phyloP scores from a whole-genome alignment of 1,139 yeast genomes.

The Meyerozyma smithsonii region DNA sequence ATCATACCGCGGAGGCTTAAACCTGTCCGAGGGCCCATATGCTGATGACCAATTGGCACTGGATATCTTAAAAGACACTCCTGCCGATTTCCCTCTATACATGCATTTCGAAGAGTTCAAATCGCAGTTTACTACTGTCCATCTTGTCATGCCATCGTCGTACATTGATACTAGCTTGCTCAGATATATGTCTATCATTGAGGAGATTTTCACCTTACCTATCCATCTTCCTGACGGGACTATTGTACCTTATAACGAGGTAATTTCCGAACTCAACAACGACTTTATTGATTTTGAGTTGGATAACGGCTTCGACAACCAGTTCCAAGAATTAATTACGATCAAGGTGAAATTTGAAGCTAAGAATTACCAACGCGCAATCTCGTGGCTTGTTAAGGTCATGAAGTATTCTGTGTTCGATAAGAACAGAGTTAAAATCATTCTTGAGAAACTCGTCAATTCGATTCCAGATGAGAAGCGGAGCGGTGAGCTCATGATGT shows the following conservation, averaged over 20 bases:
- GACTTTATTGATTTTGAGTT: conserved; percentile 64
- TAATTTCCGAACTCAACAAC: conserved; percentile 63
- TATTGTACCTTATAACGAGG: conserved; percentile 64
- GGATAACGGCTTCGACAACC: conserved; percentile 54
- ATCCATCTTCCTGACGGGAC: conserved; percentile 54
- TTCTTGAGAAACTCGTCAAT: conserved; percentile 70
- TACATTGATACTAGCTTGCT: conserved; percentile 54
- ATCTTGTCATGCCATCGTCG: conserved; percentile 60
- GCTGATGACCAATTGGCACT: conserved; percentile 23
- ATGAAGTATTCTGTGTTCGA: conserved; percentile 68
- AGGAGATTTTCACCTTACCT: conserved; percentile 67
- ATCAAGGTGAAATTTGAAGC: conserved; percentile 60
- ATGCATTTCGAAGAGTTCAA: conserved; percentile 76
- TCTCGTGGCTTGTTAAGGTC: conserved; percentile 70
- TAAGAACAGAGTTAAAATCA: conserved; percentile 61
- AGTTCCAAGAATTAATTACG: conserved; percentile 60
- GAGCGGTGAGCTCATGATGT: conserved; percentile 68
- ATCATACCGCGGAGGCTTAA: conserved; percentile 51
- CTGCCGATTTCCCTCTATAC: conserved; percentile 57
- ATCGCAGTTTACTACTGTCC: conserved; percentile 76
- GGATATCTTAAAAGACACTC: conserved; percentile 33
- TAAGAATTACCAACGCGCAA: conserved; percentile 60
- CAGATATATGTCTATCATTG: conserved; percentile 64
- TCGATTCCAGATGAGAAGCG: conserved; percentile 78
- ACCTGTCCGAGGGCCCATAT: conserved; percentile 11